Percentiles rank a stretch among this genome's conserved stretches.
Conservation (phyloP, 2,329 filamentous ascomycete genomes). For the Lanzia echinophila region DNA sequence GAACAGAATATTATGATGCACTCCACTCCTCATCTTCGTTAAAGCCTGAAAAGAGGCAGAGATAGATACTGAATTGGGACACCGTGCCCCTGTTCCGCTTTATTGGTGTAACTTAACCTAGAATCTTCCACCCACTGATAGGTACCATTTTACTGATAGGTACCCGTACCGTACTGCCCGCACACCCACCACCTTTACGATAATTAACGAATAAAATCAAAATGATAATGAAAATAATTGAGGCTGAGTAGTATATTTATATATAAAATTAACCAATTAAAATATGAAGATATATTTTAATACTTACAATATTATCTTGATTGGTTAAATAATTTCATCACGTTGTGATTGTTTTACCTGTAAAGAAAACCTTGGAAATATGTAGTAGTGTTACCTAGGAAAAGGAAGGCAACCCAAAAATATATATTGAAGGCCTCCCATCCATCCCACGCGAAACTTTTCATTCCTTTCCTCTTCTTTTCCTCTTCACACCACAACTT, state of each 20-base stretch:
- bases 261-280: conserved; percentile 1
- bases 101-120: not conserved
- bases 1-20: too few relatives aligned
- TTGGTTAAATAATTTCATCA: conserved; percentile 3
- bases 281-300: conserved; percentile 2
- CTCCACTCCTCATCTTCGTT: too few relatives aligned
- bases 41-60: not conserved
- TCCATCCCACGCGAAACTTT: conserved; percentile 10
- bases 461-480: conserved; percentile 15
- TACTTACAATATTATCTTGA: not conserved
- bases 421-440: conserved; percentile 8
- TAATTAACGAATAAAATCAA: not conserved
- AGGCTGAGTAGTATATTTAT: conserved; percentile 1
- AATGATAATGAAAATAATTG: conserved; percentile 1
- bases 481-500: conserved; percentile 31
- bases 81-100: too few relatives aligned
- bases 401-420: not conserved
- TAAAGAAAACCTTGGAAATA: not conserved
- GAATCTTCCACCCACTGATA: not conserved
- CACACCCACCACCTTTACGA: not conserved
- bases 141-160: not conserved
- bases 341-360: not conserved
- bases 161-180: not conserved
- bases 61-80: too few relatives aligned
- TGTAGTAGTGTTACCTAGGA: not conserved